phyloP scores from a whole-genome alignment of 257 asterid genomes.

The Orobanche coerulescens region DNA sequence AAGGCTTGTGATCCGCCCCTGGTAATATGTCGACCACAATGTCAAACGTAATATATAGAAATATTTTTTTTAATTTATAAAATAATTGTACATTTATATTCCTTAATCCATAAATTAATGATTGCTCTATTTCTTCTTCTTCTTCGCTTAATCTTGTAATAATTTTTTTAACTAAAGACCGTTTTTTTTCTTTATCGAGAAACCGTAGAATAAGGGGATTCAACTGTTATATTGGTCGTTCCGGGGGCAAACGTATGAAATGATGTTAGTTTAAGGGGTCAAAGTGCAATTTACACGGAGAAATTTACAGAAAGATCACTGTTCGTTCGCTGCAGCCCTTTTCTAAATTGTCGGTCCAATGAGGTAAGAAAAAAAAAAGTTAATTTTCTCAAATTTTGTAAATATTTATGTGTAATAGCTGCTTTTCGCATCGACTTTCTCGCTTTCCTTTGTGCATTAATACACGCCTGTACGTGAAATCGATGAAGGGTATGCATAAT shows the following conservation, averaged over 20 bases:
- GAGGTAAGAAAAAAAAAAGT: slow-evolving; percentile 23
- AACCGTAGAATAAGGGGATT: too few species aligned
- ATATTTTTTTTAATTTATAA: too few species aligned
- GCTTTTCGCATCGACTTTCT: not conserved
- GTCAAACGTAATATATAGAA: too few species aligned
- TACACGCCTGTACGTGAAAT: not conserved
- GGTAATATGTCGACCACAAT: too few species aligned
- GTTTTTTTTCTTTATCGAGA: too few species aligned
- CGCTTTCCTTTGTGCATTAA: not conserved
- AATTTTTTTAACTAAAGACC: too few species aligned
- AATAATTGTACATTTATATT: too few species aligned
- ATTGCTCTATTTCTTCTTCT: too few species aligned
- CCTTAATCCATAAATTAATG: too few species aligned
- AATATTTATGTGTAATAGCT: not conserved
- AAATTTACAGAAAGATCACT: slow-evolving; percentile 18
- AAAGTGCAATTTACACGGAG: slow-evolving; percentile 3
- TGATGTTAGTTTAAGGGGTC: not conserved
- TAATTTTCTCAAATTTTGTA: not conserved
- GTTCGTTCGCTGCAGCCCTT: slow-evolving; percentile 11
- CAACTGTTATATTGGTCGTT: too few species aligned
- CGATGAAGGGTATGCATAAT: not conserved
- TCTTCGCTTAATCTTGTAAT: too few species aligned
- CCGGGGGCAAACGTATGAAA: not conserved
- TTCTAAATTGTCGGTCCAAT: slow-evolving; percentile 10
- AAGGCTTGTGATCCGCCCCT: too few species aligned